These are phyloP conservation scores for Avena sativa DNA, from an alignment of 176 grass and related monocot genomes.

Conservation along the genomic window DNA sequence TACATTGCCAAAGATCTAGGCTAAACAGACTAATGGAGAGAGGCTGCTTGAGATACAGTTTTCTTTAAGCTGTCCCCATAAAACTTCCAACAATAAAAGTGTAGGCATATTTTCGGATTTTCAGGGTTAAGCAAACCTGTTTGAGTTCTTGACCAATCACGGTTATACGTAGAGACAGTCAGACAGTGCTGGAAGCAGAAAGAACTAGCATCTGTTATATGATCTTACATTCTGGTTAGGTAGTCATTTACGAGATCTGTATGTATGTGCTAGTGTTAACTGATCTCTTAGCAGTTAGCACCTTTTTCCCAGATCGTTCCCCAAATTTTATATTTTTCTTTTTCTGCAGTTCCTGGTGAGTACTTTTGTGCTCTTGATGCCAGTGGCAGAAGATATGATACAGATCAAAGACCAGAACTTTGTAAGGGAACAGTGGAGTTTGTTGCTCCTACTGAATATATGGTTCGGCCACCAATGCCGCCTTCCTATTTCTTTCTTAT, in stretches of 20 bases:
- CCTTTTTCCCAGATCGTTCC: background rate
- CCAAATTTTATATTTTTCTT: constrained; percentile 24
- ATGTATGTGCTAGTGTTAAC: constrained; percentile 7
- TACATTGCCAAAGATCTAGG: constrained; percentile 9
- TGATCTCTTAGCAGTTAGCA: constrained; percentile 37
- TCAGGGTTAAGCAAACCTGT: background rate
- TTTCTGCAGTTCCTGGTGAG: constrained; percentile 80
- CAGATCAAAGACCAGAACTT: constrained; percentile 92
- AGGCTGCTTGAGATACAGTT: constrained; percentile 17
- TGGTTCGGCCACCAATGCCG: constrained; percentile 98
- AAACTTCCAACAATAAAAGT: background rate
- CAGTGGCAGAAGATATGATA: constrained; percentile 84
- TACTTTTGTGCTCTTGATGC: constrained; percentile 89
- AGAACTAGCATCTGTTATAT: constrained; percentile 1
- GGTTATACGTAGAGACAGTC: no score
- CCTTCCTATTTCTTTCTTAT: constrained; percentile 97
- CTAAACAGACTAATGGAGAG: background rate
- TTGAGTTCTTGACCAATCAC: background rate
- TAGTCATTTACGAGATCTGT: constrained; percentile 7
- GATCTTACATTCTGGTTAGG: constrained; percentile 18
- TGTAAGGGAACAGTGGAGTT: constrained; percentile 94
- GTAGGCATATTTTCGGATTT: background rate
- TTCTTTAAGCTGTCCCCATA: background rate
- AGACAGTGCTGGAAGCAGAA: background rate
- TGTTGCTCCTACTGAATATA: constrained; percentile 98